These are phyloP conservation scores for Xylaria bambusicola DNA, from an alignment of 495 filamentous ascomycete species.

Conservation along the genomic window DNA sequence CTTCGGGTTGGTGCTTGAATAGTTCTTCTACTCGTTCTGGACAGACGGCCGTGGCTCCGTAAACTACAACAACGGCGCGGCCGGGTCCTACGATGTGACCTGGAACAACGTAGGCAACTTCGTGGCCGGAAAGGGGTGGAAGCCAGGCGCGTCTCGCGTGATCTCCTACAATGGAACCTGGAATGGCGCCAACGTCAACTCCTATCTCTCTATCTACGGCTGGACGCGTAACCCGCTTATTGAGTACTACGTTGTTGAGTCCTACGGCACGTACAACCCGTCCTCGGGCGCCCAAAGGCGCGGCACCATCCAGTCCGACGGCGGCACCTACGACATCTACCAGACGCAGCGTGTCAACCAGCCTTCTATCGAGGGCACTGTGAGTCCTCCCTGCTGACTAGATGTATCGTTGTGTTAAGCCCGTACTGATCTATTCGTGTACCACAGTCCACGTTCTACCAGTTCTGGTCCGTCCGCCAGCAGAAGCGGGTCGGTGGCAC, in stretches of 20 bases:
- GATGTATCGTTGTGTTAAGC: neutral
- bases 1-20: neutral
- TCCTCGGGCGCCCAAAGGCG: conserved; percentile 48
- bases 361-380: conserved; percentile 54
- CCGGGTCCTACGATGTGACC: conserved; percentile 57
- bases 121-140: conserved; percentile 67
- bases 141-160: conserved; percentile 45
- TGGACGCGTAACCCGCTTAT: conserved; percentile 59
- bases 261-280: conserved; percentile 59
- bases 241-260: conserved; percentile 65
- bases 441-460: conserved; percentile 41
- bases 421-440: neutral
- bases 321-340: conserved; percentile 68
- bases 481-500: conserved; percentile 51
- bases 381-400: conserved; percentile 36
- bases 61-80: conserved; percentile 60
- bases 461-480: conserved; percentile 59
- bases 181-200: conserved; percentile 50
- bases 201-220: conserved; percentile 61
- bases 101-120: conserved; percentile 65
- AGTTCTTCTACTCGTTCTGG: conserved; percentile 68
- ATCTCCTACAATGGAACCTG: conserved; percentile 51
- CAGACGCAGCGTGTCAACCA: conserved; percentile 59
- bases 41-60: conserved; percentile 58
- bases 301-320: conserved; percentile 61